Base-by-base conservation (phyloP, 1,284 basidiomycete genomes). In the Sporisorium iseilematis-ciliati region DNA sequence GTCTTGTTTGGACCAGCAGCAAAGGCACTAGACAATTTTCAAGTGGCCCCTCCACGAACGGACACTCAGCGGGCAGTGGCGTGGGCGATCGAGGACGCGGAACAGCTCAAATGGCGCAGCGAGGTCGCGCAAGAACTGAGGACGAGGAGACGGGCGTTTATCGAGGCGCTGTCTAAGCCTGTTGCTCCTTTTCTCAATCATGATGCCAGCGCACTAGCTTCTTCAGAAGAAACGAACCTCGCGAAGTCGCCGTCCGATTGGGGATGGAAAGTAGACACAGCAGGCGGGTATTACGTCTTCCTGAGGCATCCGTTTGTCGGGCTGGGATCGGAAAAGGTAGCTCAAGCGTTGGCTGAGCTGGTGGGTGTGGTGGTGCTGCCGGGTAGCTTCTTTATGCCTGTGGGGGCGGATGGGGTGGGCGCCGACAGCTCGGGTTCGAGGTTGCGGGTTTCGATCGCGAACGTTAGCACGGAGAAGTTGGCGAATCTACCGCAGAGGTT, bases 21-120 rank as follows among this genome's bases (percentile, higher is more conserved):
- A 45, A 93, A 89, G 12, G 88, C 92, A 16, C 88, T 92, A 14
- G 94, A 95, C 85, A 92, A 91, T 76, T 87, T 94, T 54, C 89
- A 89, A 72, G 77, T 79, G 31, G 65, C 65, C 25, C 72, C 79
- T 16, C 71, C 81, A 8, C 60, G 70, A 18, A 70, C 60, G 40
- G 67, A 77, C 50, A 70, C 75, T 4, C 75, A 74, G 53, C 49
- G 70, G 16, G 78, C 78, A 3, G 74, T 82, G 0, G 81, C 78
- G 1, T 81, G 81, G 80, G 69, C 75, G 7, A 77, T 81, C 43
- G 51, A 65, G 41, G 78, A 81, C 25, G 29, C 63, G 8, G 46
- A 31, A 12, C 65, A 77, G 33, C 51, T 53, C 68, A 90, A 81
- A 88, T 94, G 41, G 83, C 82, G 18, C 83, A 84, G 7, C 89